Percentiles rank a stretch among this genome's conserved stretches.
phyloP scores from a whole-genome alignment of 2,329 filamentous ascomycete genomes.

The Pyrenophora seminiperda region DNA sequence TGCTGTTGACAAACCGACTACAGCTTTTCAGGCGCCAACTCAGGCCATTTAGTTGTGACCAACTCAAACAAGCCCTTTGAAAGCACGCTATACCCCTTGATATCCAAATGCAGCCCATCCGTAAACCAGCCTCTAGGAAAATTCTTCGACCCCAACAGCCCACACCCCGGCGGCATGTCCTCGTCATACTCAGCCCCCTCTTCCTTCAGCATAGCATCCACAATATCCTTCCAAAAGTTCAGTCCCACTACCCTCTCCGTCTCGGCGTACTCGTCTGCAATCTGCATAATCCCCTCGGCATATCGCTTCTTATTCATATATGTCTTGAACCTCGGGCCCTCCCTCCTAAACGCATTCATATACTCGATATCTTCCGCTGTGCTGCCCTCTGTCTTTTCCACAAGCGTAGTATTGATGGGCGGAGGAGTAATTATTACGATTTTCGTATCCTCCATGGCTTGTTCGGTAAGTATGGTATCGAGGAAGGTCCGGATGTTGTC shows the following conservation, averaged over 20 bases:
- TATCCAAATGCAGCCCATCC: slow-evolving; percentile 47
- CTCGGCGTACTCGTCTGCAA: slow-evolving; percentile 42
- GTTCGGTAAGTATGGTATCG: slow-evolving; percentile 40
- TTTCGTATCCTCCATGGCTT: slow-evolving; percentile 39
- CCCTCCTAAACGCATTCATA: slow-evolving; percentile 13
- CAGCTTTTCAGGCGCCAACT: slow-evolving; percentile 32
- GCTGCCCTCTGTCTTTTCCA: neutral
- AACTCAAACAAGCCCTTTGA: slow-evolving; percentile 27
- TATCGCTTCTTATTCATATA: slow-evolving; percentile 49
- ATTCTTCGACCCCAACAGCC: slow-evolving; percentile 34
- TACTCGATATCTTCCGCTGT: slow-evolving; percentile 10
- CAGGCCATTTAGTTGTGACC: slow-evolving; percentile 39
- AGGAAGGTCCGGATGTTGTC: slow-evolving; percentile 45
- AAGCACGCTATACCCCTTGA: slow-evolving; percentile 39
- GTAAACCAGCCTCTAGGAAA: slow-evolving; percentile 47
- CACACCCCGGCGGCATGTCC: slow-evolving; percentile 44
- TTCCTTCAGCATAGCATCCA: slow-evolving; percentile 31
- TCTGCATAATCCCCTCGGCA: slow-evolving; percentile 46
- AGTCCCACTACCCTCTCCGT: slow-evolving; percentile 42
- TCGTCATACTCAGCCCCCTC: slow-evolving; percentile 36
- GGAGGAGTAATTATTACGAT: slow-evolving; percentile 48
- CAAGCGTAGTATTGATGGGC: slow-evolving; percentile 40
- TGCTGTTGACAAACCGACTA: neutral
- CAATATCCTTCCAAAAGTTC: slow-evolving; percentile 43
- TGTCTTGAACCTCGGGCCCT: slow-evolving; percentile 35